Evolutionary conservation across 78 protist species (phyloP), one percentile per base, ranked within the genome.

Genomic region (Dictyostelium brefeldianum): DNA sequence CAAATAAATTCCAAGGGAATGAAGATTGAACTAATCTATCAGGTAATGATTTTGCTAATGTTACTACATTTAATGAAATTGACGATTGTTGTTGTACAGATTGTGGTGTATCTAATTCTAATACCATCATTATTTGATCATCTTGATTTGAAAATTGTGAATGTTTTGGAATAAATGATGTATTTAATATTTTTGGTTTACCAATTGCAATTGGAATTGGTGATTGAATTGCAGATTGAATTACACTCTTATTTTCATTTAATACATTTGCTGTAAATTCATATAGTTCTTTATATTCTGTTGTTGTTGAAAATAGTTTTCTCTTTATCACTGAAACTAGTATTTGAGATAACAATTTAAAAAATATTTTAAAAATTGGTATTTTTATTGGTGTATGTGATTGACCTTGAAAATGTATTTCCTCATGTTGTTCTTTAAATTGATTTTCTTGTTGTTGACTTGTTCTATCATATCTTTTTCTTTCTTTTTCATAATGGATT

Each of bases 1-100:
- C 54, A 73, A 73, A 46, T 47, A 73, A 73, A 47, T 73, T 73
- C 59, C 51, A 73, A 46, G 79, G 79, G 10, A 67, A 67, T 12
- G n/a, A 27, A 0, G 25, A 15, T 29, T 67, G 48, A 0, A 67
- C 73, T 0, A 29, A 31, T 4, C 22, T 18, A 64, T 64, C 73
- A 14, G 75, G 75, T 67, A 67, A 67, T 14, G 5, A 57, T 31
- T 31, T 31, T 27, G 10, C 75, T 22, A 31, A 10, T 11, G 46
- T 18, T 5, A 67, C 46, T 4, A 7, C 47, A 5, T 27, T 11
- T 67, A 67, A 31, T 15, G 0, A 25, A 62, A 29, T 15, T 31
- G 25, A 67, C 7, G 41, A 31, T 29, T 17, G 0, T 64, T 31
- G 43, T 36, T 1, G 2, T 36, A 64, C 27, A 8, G 31, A 22